Evolutionary conservation across 1,284 basidiomycete genomes (phyloP), one percentile per base, ranked within the genome.

Genomic region (Tremellales sp.): DNA sequence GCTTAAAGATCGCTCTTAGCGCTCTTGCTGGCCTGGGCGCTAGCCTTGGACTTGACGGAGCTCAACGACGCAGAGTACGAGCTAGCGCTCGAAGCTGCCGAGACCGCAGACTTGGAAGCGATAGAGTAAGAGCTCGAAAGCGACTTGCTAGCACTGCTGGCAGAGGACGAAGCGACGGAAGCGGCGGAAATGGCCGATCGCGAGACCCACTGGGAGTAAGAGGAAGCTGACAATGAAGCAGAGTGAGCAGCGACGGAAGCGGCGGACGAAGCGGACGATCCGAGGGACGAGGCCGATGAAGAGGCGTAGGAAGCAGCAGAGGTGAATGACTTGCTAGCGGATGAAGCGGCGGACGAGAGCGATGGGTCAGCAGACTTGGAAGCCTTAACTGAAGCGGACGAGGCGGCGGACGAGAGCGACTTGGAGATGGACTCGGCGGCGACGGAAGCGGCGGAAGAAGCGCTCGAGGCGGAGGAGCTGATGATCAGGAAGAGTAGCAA

Each of bases 201-300:
- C 43, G 58, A 57, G 31, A 59, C 57, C 4, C 58, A 57, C 33
- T 50, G 56, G 31, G 57, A 55, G 42, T 58, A 51, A 13, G 64
- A 67, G 13, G 62, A 58, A 40, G 59, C 61, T 2, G 58, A 60
- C 37, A 66, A 57, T 1, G 65, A 68, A 7, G 58, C 60, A 10
- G 64, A 64, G 60, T 66, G 65, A 25, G 58, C 62, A 25, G 82
- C 80, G n/a, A 79, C 80, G 4, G 80, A 76, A 13, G 60, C 69
- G 43, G 64, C 62, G 10, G 60, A 62, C 10, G 67, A 70, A 19
- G 63, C 64, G 3, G 64, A 64, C 3, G 61, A 65, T 10, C 66
- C 62, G 43, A 64, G 45, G 10, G 65, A 62, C 22, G 63, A 63
- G n/a, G 68, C 64, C 6, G 68, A 67, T 17, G 74, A 67, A 0